Evolutionary conservation across 352 stramenopile species (phyloP).

Genomic region (Poterioochromonas sp.): DNA sequence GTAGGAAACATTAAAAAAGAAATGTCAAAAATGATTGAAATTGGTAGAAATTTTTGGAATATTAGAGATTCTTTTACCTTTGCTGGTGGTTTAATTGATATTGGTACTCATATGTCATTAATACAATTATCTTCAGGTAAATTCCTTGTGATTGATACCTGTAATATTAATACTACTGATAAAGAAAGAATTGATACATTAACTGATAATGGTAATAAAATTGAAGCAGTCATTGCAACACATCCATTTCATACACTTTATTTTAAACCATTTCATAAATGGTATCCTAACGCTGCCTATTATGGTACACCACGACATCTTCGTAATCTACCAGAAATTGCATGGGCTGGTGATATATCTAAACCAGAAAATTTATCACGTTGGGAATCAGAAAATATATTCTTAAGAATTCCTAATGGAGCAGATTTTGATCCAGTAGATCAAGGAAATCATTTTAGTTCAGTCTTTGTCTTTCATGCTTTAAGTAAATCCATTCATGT

Average conservation of each 20-base stretch:
- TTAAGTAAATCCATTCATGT: neutral
- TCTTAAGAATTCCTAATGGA: neutral
- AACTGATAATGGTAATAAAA: neutral
- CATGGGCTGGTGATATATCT: neutral
- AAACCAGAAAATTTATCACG: neutral
- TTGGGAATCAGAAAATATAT: neutral
- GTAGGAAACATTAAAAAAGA: no score
- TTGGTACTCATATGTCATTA: constrained; percentile 8
- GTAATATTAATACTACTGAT: neutral
- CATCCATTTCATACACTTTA: neutral
- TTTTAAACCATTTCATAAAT: neutral
- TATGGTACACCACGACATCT: neutral
- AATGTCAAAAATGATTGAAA: constrained; percentile 20
- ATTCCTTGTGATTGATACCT: constrained; percentile 6
- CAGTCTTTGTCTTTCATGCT: neutral
- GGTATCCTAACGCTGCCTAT: neutral
- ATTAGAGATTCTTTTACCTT: neutral
- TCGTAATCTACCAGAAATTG: neutral
- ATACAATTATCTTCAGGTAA: neutral
- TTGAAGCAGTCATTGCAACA: constrained; percentile 7
- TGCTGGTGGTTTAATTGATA: neutral
- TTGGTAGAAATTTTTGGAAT: neutral
- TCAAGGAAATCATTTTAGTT: neutral
- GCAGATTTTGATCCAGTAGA: neutral
- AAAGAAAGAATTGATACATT: neutral